These are phyloP conservation scores for Curvularia sp. DNA, from an alignment of 2,329 filamentous ascomycete species.

Conservation along the genomic window DNA sequence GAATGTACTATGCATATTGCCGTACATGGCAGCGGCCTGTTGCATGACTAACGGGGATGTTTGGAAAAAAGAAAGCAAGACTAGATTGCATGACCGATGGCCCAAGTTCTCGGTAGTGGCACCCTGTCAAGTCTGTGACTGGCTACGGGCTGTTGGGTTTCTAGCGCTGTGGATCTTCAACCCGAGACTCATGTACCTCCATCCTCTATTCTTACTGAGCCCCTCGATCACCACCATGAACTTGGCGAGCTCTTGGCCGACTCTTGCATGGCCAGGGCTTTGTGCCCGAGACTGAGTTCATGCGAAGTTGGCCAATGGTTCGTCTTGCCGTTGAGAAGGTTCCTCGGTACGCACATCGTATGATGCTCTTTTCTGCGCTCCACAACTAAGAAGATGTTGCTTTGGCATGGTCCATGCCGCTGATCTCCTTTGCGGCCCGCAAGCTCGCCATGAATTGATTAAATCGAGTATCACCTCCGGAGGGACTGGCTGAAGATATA, in stretches of 20 bases:
- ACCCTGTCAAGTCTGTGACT: background rate
- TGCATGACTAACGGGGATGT: conserved; percentile 3
- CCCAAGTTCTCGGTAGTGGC: conserved; percentile 4
- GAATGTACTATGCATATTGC: conserved; percentile 6
- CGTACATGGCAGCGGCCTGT: conserved; percentile 5
- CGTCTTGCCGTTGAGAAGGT: background rate
- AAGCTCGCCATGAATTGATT: conserved; percentile 7
- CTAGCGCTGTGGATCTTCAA: background rate
- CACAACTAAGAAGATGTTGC: conserved; percentile 1
- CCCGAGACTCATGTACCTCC: background rate
- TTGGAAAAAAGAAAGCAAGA: conserved; percentile 8
- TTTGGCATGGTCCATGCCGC: conserved; percentile 11
- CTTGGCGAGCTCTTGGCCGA: conserved; percentile 5
- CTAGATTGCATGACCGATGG: background rate
- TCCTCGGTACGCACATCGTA: conserved; percentile 15
- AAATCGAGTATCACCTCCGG: background rate
- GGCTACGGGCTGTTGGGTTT: background rate
- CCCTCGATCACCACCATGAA: background rate
- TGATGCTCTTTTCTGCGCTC: background rate
- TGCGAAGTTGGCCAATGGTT: conserved; percentile 10
- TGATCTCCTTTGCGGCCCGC: background rate
- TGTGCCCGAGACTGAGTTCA: conserved; percentile 2
- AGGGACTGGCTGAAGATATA: conserved; percentile 4
- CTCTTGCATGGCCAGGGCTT: conserved; percentile 3
- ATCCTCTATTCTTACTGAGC: conserved; percentile 1